Conservation (phyloP, 2,329 filamentous ascomycete genomes). For the Gnomoniopsis sp. region DNA sequence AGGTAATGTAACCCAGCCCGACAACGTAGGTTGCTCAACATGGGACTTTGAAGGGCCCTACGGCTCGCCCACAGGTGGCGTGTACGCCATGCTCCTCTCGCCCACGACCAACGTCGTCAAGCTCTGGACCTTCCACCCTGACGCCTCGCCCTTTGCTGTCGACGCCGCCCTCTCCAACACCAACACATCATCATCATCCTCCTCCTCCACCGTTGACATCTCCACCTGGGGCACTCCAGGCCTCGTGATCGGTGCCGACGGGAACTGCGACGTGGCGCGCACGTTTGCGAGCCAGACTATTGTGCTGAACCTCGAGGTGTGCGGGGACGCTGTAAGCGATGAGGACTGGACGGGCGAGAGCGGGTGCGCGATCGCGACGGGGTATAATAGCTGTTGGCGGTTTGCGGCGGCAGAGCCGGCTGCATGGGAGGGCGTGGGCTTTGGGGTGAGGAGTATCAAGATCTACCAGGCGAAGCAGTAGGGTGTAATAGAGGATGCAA, state of each 20-base stretch:
- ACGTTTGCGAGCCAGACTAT: constrained; percentile 67
- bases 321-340: constrained; percentile 64
- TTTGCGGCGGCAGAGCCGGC: constrained; percentile 3
- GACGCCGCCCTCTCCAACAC: constrained; percentile 22
- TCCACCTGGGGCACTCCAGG: constrained; percentile 61
- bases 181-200: too few relatives aligned
- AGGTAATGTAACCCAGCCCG: not conserved
- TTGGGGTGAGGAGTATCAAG: not conserved
- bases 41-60: constrained; percentile 7
- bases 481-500: too few relatives aligned
- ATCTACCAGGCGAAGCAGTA: not conserved
- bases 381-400: constrained; percentile 3
- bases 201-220: too few relatives aligned
- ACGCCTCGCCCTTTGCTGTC: not conserved
- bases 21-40: constrained; percentile 1
- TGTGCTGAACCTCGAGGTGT: constrained; percentile 72
- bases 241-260: constrained; percentile 54
- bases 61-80: not conserved
- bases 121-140: constrained; percentile 7
- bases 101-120: not conserved
- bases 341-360: constrained; percentile 24
- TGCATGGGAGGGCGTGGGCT: not conserved
- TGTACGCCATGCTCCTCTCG: constrained; percentile 4
- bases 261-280: constrained; percentile 58
- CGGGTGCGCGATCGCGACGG: constrained; percentile 21